Percentiles rank a stretch among this genome's conserved stretches.
These are phyloP conservation scores for Aspergillus sp. DNA, from an alignment of 2,329 filamentous ascomycete species.

Conservation along the genomic window DNA sequence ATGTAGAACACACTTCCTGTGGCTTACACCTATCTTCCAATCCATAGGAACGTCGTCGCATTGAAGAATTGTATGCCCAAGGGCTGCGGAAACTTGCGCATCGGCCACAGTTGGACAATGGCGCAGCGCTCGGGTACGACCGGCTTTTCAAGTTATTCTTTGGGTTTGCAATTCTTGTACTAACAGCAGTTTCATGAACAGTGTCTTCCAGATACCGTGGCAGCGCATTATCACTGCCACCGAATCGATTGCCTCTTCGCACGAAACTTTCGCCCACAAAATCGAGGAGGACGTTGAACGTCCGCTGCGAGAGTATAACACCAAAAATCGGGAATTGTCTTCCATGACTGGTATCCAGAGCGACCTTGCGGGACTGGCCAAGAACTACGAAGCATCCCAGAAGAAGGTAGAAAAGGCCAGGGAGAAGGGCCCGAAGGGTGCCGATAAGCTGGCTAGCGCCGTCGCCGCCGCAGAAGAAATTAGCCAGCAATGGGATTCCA, in stretches of 20 bases:
- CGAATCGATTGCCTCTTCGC: constrained; percentile 78
- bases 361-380: constrained; percentile 78
- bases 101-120: constrained; percentile 71
- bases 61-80: constrained; percentile 87
- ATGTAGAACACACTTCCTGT: not conserved
- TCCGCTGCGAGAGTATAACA: constrained; percentile 74
- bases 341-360: constrained; percentile 78
- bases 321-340: constrained; percentile 72
- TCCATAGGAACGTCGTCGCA: constrained; percentile 79
- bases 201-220: constrained; percentile 90
- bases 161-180: not conserved
- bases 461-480: constrained; percentile 73
- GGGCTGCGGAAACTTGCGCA: constrained; percentile 78
- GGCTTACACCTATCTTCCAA: constrained; percentile 14
- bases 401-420: constrained; percentile 82
- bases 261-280: constrained; percentile 75
- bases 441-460: constrained; percentile 75
- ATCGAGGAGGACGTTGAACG: constrained; percentile 87
- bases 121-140: constrained; percentile 82
- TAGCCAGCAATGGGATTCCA: constrained; percentile 86
- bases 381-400: constrained; percentile 80
- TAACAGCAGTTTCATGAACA: constrained; percentile 43
- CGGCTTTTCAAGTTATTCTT: not conserved
- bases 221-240: constrained; percentile 79
- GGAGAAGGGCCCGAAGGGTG: constrained; percentile 72